phyloP scores from a whole-genome alignment of 805 yeast genomes.

The Pichia californica region DNA sequence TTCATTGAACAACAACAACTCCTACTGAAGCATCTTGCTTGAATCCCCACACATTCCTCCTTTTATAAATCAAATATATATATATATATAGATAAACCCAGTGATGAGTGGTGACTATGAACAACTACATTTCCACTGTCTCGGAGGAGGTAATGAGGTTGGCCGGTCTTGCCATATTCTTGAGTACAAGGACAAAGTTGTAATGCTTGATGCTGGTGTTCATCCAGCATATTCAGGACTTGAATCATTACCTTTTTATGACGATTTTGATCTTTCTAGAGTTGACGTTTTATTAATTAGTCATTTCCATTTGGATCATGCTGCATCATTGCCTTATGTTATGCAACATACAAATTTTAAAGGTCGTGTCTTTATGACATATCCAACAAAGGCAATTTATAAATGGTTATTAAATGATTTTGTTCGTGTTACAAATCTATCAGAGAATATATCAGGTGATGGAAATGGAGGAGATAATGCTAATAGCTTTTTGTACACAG shows the following conservation, averaged over 20 bases:
- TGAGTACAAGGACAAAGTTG: conserved; percentile 87
- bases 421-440: conserved; percentile 74
- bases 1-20: too few relatives aligned
- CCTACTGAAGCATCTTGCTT: too few relatives aligned
- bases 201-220: conserved; percentile 97
- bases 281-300: conserved; percentile 84
- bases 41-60: too few relatives aligned
- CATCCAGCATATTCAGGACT: conserved; percentile 93
- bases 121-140: conserved; percentile 63
- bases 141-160: conserved; percentile 98
- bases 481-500: conserved; percentile 58
- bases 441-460: conserved; percentile 34
- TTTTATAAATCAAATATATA: too few relatives aligned
- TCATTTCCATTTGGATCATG: conserved; percentile 97
- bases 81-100: neutral
- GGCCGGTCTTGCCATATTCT: conserved; percentile 94
- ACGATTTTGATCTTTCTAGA: conserved; percentile 83
- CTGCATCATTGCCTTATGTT: conserved; percentile 95
- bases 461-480: conserved; percentile 42
- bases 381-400: conserved; percentile 96
- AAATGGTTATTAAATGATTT: conserved; percentile 93
- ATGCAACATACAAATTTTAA: conserved; percentile 94
- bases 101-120: conserved; percentile 21
- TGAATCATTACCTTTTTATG: conserved; percentile 90
- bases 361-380: conserved; percentile 98